phyloP scores from a whole-genome alignment of 768 basidiomycete genomes.

The Tulasnella sp. region DNA sequence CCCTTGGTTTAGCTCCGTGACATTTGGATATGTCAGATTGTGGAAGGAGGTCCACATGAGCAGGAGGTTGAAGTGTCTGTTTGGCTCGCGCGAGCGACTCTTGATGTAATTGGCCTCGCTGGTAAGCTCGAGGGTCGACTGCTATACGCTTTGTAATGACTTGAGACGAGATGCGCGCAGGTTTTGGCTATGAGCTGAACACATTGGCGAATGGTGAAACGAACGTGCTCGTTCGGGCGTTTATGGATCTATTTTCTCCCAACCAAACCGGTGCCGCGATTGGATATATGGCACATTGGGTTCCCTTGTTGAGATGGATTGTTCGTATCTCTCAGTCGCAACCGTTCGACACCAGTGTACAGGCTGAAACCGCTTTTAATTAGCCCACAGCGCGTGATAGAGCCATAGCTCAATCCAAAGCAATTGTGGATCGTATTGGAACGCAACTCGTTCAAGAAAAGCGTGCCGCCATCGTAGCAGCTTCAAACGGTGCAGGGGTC shows the following conservation, averaged over 20 bases:
- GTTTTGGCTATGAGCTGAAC: conserved; percentile 34
- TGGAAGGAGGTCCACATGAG: not conserved
- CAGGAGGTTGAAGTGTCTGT: not conserved
- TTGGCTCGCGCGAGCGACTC: conserved; percentile 19
- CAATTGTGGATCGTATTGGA: conserved; percentile 4
- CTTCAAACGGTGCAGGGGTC: not conserved
- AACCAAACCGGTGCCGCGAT: not conserved
- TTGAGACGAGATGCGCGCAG: conserved; percentile 14
- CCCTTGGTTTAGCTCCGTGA: conserved; percentile 10
- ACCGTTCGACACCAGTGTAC: not conserved
- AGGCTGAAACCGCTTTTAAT: not conserved
- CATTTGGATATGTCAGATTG: conserved; percentile 1
- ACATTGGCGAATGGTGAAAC: conserved; percentile 27
- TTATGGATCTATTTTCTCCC: conserved; percentile 27
- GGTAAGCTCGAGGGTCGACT: conserved; percentile 20
- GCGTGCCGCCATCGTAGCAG: not conserved
- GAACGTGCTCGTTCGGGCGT: conserved; percentile 32
- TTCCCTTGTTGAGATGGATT: conserved; percentile 14
- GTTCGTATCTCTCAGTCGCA: too few species aligned
- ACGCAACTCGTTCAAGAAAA: conserved; percentile 3
- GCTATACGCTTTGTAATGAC: not conserved
- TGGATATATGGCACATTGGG: not conserved
- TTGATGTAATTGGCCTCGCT: conserved; percentile 27
- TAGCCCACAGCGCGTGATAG: not conserved
- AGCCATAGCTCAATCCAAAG: not conserved